Evolutionary conservation across 371 early-diverging fungal species (phyloP).

Genomic region (Dinochytrium kinnereticum): DNA sequence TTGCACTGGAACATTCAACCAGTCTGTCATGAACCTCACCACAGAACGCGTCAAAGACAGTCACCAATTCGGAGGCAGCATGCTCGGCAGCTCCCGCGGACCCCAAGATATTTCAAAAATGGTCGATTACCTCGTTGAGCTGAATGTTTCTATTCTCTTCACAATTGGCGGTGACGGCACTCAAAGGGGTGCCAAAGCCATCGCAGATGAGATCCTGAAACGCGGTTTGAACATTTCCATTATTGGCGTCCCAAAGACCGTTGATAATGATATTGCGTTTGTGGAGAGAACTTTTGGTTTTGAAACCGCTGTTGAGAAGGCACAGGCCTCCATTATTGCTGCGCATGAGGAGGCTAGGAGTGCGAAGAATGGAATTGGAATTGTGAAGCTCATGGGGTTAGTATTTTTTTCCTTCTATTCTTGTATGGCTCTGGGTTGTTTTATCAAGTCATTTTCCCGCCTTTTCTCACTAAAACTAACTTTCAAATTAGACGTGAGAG

Average conservation of each 20-base stretch:
- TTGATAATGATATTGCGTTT: slow-evolving; percentile 43
- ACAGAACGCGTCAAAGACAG: slow-evolving; percentile 35
- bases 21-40: slow-evolving; percentile 24
- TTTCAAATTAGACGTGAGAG: slow-evolving; percentile 37
- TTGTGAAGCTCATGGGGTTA: slow-evolving; percentile 46
- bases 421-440: no score
- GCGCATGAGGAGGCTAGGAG: slow-evolving; percentile 44
- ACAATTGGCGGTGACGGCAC: slow-evolving; percentile 48
- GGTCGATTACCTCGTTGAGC: slow-evolving; percentile 34
- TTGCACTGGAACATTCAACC: no score
- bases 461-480: no score
- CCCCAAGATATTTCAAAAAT: slow-evolving; percentile 28
- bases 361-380: slow-evolving; percentile 38
- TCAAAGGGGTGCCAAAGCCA: slow-evolving; percentile 36
- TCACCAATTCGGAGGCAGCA: slow-evolving; percentile 39
- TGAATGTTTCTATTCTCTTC: slow-evolving; percentile 35
- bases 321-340: slow-evolving; percentile 35
- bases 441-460: no score
- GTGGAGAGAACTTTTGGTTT: slow-evolving; percentile 43
- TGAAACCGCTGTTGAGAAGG: slow-evolving; percentile 40
- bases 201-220: slow-evolving; percentile 22
- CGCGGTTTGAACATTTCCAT: slow-evolving; percentile 29
- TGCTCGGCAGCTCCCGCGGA: slow-evolving; percentile 33
- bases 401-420: background rate
- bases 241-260: slow-evolving; percentile 42